Percentiles rank a stretch among this genome's conserved stretches.
These are phyloP conservation scores for Aspergillus aculeatus DNA, from an alignment of 2,329 filamentous ascomycete species.

Conservation along the genomic window DNA sequence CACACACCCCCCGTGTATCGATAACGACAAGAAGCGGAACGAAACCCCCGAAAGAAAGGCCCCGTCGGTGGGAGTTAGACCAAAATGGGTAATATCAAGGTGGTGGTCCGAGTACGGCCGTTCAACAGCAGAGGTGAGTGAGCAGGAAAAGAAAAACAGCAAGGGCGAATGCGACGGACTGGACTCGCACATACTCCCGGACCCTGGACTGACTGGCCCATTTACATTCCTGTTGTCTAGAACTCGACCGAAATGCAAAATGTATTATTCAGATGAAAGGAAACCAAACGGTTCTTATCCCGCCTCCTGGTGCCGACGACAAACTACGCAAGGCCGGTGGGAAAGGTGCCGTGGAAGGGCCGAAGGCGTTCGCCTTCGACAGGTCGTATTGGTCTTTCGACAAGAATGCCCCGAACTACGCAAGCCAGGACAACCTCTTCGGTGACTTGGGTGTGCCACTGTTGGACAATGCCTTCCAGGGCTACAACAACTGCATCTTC, in stretches of 20 bases:
- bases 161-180: constrained; percentile 1
- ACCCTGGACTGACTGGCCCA: constrained; percentile 10
- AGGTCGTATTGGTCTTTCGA: constrained; percentile 98
- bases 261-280: constrained; percentile 97
- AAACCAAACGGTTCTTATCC: constrained; percentile 80
- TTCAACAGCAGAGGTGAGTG: constrained; percentile 88
- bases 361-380: constrained; percentile 93
- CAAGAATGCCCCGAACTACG: constrained; percentile 75
- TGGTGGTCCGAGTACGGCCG: constrained; percentile 92
- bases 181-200: background rate
- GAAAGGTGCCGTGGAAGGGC: constrained; percentile 66
- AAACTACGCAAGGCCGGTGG: constrained; percentile 50
- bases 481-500: constrained; percentile 99
- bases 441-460: constrained; percentile 83
- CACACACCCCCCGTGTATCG: background rate
- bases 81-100: constrained; percentile 94
- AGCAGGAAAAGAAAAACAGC: background rate
- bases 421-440: constrained; percentile 86
- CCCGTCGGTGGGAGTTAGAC: constrained; percentile 38
- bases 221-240: constrained; percentile 47
- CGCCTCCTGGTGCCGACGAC: constrained; percentile 63
- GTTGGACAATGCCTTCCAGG: constrained; percentile 95
- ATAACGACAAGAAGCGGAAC: background rate
- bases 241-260: constrained; percentile 88
- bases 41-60: background rate